phyloP scores from a whole-genome alignment of 257 asterid genomes.

The Solanum pinnatisectum region DNA sequence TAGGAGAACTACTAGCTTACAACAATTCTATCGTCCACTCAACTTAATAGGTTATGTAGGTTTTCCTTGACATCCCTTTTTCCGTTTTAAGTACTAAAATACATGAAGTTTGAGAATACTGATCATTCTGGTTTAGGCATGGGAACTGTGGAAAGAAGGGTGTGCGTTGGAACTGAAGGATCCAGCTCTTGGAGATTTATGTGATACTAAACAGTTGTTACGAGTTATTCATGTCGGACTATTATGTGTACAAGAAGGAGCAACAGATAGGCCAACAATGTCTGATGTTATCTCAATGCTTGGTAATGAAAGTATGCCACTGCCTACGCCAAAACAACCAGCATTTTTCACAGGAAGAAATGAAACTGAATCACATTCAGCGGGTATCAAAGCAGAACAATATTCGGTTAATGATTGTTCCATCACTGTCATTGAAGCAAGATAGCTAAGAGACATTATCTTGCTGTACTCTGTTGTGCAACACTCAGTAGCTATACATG shows the following conservation, averaged over 20 bases:
- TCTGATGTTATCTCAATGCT: constrained; percentile 43
- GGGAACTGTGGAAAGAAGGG: constrained; percentile 30
- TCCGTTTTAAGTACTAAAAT: neutral
- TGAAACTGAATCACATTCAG: neutral
- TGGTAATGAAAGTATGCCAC: constrained; percentile 16
- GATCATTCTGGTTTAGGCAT: constrained; percentile 25
- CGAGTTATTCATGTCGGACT: constrained; percentile 42
- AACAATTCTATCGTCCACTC: constrained; percentile 29
- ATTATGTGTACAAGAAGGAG: constrained; percentile 42
- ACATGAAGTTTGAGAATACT: neutral
- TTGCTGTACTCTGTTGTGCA: neutral
- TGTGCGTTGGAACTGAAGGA: constrained; percentile 32
- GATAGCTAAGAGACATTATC: neutral
- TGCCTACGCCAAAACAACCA: constrained; percentile 29
- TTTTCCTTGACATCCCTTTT: neutral
- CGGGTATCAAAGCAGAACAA: neutral
- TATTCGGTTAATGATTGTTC: neutral
- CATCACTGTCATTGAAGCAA: neutral
- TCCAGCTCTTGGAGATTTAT: constrained; percentile 23
- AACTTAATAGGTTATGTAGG: constrained; percentile 56
- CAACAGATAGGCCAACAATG: constrained; percentile 37
- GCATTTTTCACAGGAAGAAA: constrained; percentile 27
- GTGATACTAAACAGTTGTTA: constrained; percentile 15
- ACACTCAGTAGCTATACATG: neutral
- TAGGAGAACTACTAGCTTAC: constrained; percentile 30